Conservation (phyloP, 495 filamentous ascomycete species). For the Aspergillus biplanus region DNA sequence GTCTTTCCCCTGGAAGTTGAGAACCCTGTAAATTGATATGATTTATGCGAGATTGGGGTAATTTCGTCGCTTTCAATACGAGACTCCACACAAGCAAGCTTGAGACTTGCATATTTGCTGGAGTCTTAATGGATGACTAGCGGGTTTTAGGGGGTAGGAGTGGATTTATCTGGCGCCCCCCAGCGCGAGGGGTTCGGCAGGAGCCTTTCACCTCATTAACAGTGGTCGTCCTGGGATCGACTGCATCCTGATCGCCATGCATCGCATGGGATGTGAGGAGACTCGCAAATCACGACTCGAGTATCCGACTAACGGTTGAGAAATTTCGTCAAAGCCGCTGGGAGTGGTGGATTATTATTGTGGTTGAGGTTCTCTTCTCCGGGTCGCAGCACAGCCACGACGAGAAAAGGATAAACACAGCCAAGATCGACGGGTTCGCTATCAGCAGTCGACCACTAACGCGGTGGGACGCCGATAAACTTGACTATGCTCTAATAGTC, state of each 20-base stretch:
- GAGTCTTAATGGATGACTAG: constrained; percentile 12
- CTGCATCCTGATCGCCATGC: not conserved
- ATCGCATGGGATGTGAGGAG: not conserved
- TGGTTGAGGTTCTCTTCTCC: not conserved
- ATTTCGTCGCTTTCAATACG: constrained; percentile 20
- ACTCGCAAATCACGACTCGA: constrained; percentile 1
- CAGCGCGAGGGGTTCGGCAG: not conserved
- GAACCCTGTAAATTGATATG: constrained; percentile 2
- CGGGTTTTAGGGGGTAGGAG: constrained; percentile 5
- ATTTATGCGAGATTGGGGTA: constrained; percentile 11
- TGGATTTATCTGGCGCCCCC: constrained; percentile 1
- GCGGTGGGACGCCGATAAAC: constrained; percentile 8
- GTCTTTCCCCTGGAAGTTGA: not conserved
- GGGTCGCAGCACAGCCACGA: constrained; percentile 20
- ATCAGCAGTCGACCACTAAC: constrained; percentile 14
- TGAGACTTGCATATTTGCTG: constrained; percentile 9
- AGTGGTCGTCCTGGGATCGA: not conserved
- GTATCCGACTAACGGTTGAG: too few relatives aligned
- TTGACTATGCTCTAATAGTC: constrained; percentile 7
- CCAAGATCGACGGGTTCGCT: constrained; percentile 21
- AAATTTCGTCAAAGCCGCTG: too few relatives aligned
- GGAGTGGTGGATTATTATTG: too few relatives aligned
- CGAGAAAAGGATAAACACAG: constrained; percentile 14
- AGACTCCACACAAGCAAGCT: constrained; percentile 20
- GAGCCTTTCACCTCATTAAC: not conserved